Evolutionary conservation across 2,329 filamentous ascomycete genomes (phyloP), one percentile per base, ranked within the genome.

Genomic region (Lasiodiplodia theobromae): DNA sequence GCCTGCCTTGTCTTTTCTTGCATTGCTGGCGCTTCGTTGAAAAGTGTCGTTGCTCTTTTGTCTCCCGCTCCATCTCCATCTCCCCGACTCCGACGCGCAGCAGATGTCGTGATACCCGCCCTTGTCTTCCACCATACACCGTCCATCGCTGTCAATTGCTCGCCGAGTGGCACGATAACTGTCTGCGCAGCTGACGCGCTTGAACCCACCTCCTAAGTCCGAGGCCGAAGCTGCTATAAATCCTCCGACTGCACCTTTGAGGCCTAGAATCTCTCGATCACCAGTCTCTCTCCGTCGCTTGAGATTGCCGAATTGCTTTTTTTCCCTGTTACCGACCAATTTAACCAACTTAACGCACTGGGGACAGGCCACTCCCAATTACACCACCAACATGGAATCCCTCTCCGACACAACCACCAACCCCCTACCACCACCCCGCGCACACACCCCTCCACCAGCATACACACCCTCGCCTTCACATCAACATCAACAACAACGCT

Each of bases 71-170:
- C 25, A 34, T 34, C 31, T 34, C 31, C 31, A 34, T 31, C 23
- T 31, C 12, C 16, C 51, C 51, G 18, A 28, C 25, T 11, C 57
- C 57, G 57, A 62, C 57, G 25, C 40, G 47, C 60, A 7, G 52
- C 31, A 38, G 28, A 52, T 52, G 60, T 64, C 60, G 60, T 64
- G 60, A 64, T 64, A 64, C 60, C 60, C 28, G 60, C 60, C 60
- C 60, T 52, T 64, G 60, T 64, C 60, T 64, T 37, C 23, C 60
- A 52, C 60, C 60, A 52, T 52, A 23, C 25, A n/a, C 5, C n/a
- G 16, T 56, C 28, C 11, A 12, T 16, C 28, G 28, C n/a, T 34
- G 18, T 40, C 31, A 11, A 31, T n/a, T 54, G 28, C 25, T n/a
- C 16, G 44, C 44, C 18, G 18, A 47, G 44, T 47, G 44, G 44